Base-by-base conservation (phyloP, 306 rosid species). In the Cyclanthera cordifolia region DNA sequence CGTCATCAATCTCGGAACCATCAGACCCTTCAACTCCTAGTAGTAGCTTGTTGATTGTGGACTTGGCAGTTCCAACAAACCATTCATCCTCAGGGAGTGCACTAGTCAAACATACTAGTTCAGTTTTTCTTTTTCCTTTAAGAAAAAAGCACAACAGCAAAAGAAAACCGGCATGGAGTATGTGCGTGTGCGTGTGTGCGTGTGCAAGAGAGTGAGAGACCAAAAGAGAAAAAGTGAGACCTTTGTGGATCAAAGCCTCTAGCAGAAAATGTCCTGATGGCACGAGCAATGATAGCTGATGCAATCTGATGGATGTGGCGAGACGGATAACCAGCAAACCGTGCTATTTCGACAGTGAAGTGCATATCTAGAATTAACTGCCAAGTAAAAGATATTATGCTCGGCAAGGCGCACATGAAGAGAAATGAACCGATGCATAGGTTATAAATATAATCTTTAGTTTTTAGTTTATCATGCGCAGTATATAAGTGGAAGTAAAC, bases 281-380 rank as follows among this genome's bases (percentile, higher is more conserved):
- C 97, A 15, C 95, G 99, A 41, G 97, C 91, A 48, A 79, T 93
- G 51, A 93, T 90, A 71, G 95, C 95, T 4, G 99, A 90, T 14
- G 95, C 95, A 70, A 85, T 85, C 74, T 93, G 99, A 77, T 90
- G 99, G 37, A 93, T 81, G 39, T 86, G 88, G 47, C 95, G 83
- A n/a, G 91, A 86, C 51, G 91, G 95, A 79, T 88, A 93, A 11
- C 95, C 96, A 65, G 95, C 99, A 81, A 73, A 90, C 67, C 91
- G 90, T 16, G 96, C 94, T 63, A 93, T 93, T 78, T 93, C 97
- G 49, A 93, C 99, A 7, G 99, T 90, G 72, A 90, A 93, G 86
- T 93, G 99, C 99, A 93, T 90, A 73, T 93, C 97, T 72, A 93
- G 95, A 82, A 93, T 88, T 61, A 93, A 79, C 99, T 93, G 92